Base-by-base conservation (phyloP, 2,329 filamentous ascomycete species). In the Pseudonectria foliicola region DNA sequence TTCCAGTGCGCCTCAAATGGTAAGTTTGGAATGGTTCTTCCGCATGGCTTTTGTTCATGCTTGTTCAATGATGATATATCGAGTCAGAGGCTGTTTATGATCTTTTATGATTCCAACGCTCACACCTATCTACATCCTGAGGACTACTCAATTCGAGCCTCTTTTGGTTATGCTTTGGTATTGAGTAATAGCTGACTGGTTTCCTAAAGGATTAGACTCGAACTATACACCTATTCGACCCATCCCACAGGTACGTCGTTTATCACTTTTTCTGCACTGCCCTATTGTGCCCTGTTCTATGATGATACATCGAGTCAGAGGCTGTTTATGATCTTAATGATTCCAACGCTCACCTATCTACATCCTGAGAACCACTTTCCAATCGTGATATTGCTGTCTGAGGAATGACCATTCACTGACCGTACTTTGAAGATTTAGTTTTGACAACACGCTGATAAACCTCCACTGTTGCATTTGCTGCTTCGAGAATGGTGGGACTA, bases 241-340 rank as follows among this genome's bases (percentile, higher is more conserved):
- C 23, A 21, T 26, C 13, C 34, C 27, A 35, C 42, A 43, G 46
- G 54, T 57, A 57, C 34, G 49, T 50, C 43, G 10, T 16, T 10
- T 18, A 16, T 13, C 38, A 13, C 38, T 30, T 25, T 23, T 24
- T 33, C 23, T 32, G 33, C 12, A 6, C 23, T 27, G 27, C 13
- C 25, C 34, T 16, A 26, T 21, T 10, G 14, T n/a, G 31, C 32
- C 29, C 18, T 36, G 37, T 56, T 46, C 45, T 43, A 60, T 65
- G 62, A 66, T 66, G 62, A 65, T 53, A 54, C 40, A 45, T 43
- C 37, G 51, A 50, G 50, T 61, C 61, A 64, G 64, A 67, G 63
- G 64, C 64, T 67, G 64, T 67, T 67, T 67, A 67, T 67, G 64
- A 67, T 57, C 38, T 41, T 36, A 27, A 47, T 64, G 59, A 63